A percentile compares a stretch with the other conserved stretches of the same genome.
phyloP scores from a whole-genome alignment of 2,329 filamentous ascomycete genomes.

The Fusarium anthophilum region DNA sequence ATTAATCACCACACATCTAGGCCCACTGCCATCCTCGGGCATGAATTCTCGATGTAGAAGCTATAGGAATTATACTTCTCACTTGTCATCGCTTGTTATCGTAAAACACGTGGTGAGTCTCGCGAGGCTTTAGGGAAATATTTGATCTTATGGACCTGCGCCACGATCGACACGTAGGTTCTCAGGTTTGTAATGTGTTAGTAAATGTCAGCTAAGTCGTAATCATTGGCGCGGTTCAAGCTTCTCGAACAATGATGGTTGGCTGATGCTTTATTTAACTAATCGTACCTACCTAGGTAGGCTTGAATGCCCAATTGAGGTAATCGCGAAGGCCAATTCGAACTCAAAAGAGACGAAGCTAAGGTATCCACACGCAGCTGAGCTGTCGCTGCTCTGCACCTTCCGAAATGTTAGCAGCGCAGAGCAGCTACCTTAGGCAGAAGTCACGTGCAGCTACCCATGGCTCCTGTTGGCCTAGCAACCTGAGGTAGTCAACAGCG shows the following conservation, averaged over 20 bases:
- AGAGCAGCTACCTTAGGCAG: not conserved
- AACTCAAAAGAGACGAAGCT: constrained; percentile 13
- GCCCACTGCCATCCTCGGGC: not conserved
- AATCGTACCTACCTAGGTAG: too few relatives aligned
- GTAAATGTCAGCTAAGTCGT: not conserved
- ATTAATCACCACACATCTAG: not conserved
- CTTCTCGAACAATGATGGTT: not conserved
- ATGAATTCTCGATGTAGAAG: constrained; percentile 5
- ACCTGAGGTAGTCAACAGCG: not conserved
- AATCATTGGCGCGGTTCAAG: not conserved
- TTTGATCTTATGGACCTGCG: not conserved
- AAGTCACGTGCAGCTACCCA: not conserved
- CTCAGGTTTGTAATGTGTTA: not conserved
- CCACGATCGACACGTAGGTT: not conserved
- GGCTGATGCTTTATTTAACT: not conserved
- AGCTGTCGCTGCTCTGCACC: not conserved
- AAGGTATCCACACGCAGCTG: not conserved
- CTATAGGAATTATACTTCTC: not conserved
- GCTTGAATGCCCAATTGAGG: not conserved
- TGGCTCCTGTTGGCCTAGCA: not conserved
- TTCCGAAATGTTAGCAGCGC: not conserved
- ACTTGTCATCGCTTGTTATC: constrained; percentile 1
- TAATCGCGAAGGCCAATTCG: not conserved
- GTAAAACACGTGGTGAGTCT: not conserved
- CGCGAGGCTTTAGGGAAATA: not conserved